Percentiles rank a stretch among this genome's conserved stretches.
Evolutionary conservation across 768 basidiomycete genomes (phyloP).

Genomic region (Lentinula lateritia): DNA sequence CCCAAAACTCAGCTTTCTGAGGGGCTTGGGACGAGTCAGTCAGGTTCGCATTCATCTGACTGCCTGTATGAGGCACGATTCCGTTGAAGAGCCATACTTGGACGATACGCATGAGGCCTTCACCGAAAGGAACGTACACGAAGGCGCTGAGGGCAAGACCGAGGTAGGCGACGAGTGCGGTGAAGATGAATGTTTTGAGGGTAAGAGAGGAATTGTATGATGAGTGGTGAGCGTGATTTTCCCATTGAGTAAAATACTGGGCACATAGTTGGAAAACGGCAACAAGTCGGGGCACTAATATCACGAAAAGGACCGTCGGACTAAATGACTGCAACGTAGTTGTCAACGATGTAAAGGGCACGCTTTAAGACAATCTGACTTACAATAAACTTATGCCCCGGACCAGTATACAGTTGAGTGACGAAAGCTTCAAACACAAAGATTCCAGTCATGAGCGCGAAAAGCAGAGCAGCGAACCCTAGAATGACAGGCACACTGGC

Average conservation of each 20-base stretch:
- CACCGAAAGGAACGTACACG: conserved; percentile 92
- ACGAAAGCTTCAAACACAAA: conserved; percentile 91
- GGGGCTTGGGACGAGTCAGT: background rate
- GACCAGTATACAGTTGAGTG: conserved; percentile 81
- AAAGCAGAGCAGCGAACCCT: conserved; percentile 65
- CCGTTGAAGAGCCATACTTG: conserved; percentile 38
- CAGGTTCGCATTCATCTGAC: background rate
- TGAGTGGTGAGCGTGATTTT: conserved; percentile 84
- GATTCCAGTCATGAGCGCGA: conserved; percentile 69
- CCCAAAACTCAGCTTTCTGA: conserved; percentile 32
- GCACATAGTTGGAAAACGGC: conserved; percentile 68
- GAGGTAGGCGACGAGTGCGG: conserved; percentile 85
- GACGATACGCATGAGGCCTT: conserved; percentile 65
- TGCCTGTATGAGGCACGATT: conserved; percentile 12
- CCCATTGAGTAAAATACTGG: conserved; percentile 76
- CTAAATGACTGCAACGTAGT: conserved; percentile 51
- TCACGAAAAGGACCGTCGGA: conserved; percentile 80
- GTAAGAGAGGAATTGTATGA: conserved; percentile 77
- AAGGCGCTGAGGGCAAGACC: conserved; percentile 90
- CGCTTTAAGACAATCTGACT: conserved; percentile 22
- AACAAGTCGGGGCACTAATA: conserved; percentile 76
- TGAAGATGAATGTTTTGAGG: conserved; percentile 75
- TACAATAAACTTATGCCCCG: conserved; percentile 75
- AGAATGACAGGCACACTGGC: conserved; percentile 70
- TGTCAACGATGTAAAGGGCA: background rate